A percentile compares a stretch with the other conserved stretches of the same genome.
These are phyloP conservation scores for Fraxinus pennsylvanica DNA, from an alignment of 257 asterid species.

Conservation along the genomic window DNA sequence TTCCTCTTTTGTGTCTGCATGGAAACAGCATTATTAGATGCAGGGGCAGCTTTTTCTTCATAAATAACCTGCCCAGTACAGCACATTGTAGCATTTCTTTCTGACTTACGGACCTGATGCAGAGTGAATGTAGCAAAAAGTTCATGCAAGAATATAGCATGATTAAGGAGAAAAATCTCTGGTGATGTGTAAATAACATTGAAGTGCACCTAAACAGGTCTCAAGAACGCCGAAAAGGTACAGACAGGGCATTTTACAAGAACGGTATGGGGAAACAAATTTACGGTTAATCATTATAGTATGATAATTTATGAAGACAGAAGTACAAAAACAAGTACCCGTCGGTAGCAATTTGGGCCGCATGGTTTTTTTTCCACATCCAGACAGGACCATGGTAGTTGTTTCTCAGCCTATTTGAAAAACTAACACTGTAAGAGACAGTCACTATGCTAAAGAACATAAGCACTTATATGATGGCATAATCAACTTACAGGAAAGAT, in stretches of 20 bases:
- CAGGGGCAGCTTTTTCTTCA: constrained; percentile 49
- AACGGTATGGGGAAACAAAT: background rate
- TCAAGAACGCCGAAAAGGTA: background rate
- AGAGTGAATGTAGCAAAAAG: constrained; percentile 22
- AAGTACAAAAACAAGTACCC: constrained; percentile 43
- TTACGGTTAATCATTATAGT: constrained; percentile 12
- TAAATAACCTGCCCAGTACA: constrained; percentile 34
- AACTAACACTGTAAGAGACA: constrained; percentile 17
- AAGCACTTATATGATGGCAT: constrained; percentile 19
- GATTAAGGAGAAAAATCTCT: constrained; percentile 2
- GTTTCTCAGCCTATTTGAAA: constrained; percentile 56
- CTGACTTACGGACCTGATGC: constrained; percentile 52
- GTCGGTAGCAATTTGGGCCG: constrained; percentile 69
- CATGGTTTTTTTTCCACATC: constrained; percentile 72
- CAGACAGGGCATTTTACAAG: constrained; percentile 6
- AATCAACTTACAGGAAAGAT: constrained; percentile 67
- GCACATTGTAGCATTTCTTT: constrained; percentile 39
- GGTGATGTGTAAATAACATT: constrained; percentile 12
- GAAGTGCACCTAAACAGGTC: constrained; percentile 6
- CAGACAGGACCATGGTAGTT: constrained; percentile 44
- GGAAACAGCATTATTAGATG: constrained; percentile 43
- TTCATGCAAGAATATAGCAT: constrained; percentile 3
- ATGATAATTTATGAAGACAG: constrained; percentile 21
- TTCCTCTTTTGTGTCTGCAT: constrained; percentile 52
- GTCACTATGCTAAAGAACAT: constrained; percentile 22